Evolutionary conservation across 495 filamentous ascomycete genomes (phyloP).

Genomic region (Neurospora africana): DNA sequence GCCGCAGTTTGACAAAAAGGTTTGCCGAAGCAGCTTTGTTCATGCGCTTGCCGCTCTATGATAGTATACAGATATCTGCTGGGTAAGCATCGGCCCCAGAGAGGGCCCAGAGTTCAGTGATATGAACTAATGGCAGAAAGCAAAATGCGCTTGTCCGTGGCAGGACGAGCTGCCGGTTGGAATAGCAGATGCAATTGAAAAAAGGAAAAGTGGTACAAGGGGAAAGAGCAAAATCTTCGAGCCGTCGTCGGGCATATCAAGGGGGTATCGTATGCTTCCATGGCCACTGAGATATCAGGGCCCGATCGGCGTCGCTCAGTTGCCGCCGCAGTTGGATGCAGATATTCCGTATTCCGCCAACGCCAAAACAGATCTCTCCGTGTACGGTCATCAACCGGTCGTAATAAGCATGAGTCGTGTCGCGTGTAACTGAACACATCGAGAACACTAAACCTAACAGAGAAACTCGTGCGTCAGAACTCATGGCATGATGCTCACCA

Average conservation of each 20-base stretch:
- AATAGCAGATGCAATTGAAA: neutral
- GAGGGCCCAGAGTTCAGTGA: neutral
- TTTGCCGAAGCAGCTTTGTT: neutral
- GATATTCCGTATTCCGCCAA: neutral
- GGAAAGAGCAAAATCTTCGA: neutral
- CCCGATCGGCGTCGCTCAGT: neutral
- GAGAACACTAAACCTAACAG: neutral
- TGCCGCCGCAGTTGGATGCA: neutral
- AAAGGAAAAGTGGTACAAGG: neutral
- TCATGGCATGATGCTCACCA: neutral
- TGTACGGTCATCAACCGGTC: neutral
- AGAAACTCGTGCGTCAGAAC: neutral
- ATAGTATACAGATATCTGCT: constrained; percentile 2
- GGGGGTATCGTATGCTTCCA: neutral
- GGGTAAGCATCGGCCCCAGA: neutral
- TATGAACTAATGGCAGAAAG: neutral
- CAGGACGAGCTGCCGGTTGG: neutral
- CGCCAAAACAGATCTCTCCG: neutral
- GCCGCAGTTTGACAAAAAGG: neutral
- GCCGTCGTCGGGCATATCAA: neutral
- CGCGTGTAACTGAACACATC: constrained; percentile 1
- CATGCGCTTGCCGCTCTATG: constrained; percentile 2
- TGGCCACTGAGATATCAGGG: neutral
- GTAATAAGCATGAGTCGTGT: neutral
- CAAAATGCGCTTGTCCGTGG: neutral